Evolutionary conservation across 192 early-diverging fungal genomes (phyloP).

Genomic region (Entomortierella beljakovae): DNA sequence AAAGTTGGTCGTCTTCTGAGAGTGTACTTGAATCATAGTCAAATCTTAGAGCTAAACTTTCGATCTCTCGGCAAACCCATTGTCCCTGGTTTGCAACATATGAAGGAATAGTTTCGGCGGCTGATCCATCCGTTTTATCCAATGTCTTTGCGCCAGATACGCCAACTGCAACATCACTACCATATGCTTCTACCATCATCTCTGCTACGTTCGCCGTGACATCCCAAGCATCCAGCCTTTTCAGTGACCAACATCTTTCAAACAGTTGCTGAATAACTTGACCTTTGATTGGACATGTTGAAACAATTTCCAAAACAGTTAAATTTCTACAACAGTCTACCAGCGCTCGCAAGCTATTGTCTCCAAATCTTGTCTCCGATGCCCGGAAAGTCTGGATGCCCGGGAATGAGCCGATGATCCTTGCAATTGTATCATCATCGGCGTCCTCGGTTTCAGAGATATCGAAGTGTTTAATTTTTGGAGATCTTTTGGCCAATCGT

Average conservation of each 20-base stretch:
- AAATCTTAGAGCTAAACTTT: slow-evolving; percentile 9
- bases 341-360: slow-evolving; percentile 10
- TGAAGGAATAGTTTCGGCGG: not conserved
- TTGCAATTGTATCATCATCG: slow-evolving; percentile 22
- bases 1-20: slow-evolving; percentile 11
- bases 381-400: slow-evolving; percentile 12
- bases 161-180: not conserved
- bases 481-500: slow-evolving; percentile 22
- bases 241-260: slow-evolving; percentile 9
- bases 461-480: slow-evolving; percentile 26
- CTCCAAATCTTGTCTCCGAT: slow-evolving; percentile 20
- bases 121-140: not conserved
- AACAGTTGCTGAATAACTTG: slow-evolving; percentile 18
- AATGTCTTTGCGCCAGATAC: not conserved
- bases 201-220: slow-evolving; percentile 11
- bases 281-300: slow-evolving; percentile 11
- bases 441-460: slow-evolving; percentile 19
- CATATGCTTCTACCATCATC: slow-evolving; percentile 32
- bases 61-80: slow-evolving; percentile 25
- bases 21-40: slow-evolving; percentile 12
- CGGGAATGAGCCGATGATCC: slow-evolving; percentile 20
- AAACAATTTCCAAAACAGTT: slow-evolving; percentile 14
- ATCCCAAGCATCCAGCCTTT: slow-evolving; percentile 16
- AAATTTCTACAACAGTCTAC: slow-evolving; percentile 13
- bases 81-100: not conserved